Evolutionary conservation across 2,329 filamentous ascomycete species (phyloP), one percentile per base, ranked within the genome.

Genomic region (Neurospora sp.): DNA sequence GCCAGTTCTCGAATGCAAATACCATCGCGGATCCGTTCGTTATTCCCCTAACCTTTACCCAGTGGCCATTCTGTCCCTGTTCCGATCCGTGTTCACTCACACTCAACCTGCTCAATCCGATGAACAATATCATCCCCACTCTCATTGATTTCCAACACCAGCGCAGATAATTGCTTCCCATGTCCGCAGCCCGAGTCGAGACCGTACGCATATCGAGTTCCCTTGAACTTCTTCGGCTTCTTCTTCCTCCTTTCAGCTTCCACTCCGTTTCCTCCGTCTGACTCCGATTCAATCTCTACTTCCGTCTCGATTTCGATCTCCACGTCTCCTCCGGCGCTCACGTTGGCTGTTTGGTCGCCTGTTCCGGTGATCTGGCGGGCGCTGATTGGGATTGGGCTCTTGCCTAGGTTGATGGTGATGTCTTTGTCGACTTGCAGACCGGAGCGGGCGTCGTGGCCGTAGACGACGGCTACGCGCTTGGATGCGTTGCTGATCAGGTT

Each of bases 141-240:
- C 1, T 76, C 70, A 4, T 74, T 77, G 3, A 81, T 86, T 74
- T 91, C 87, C 42, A 97, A 87, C 2, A 97, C 84, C 71, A 97
- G 79, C 1, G 92, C 94, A 0, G 91, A 93, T 73, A 99, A 82
- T 72, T 88, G 84, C 1, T 89, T 89, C 11, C 93, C 94, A 72
- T 86, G 87, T 3, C 93, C 89, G 78, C 96, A 98, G 0, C 89
- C 90, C 0, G 91, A 92, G 79, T 98, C 96, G 66, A 98, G 83
- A 0, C 96, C 96, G 76, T 93, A 92, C 4, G 90, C 92, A 79
- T 92, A 96, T 17, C 75, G 72, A 17, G 72, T 69, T 15, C 74
- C 75, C 13, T 39, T 71, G 28, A 58, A 67, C 86, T 84, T 67
- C 87, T 71, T 71, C 13, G 28, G 69, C 70, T 7, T 68, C 66